Conservation (phyloP, 768 basidiomycete species). For the Coprinellus micaceus region DNA sequence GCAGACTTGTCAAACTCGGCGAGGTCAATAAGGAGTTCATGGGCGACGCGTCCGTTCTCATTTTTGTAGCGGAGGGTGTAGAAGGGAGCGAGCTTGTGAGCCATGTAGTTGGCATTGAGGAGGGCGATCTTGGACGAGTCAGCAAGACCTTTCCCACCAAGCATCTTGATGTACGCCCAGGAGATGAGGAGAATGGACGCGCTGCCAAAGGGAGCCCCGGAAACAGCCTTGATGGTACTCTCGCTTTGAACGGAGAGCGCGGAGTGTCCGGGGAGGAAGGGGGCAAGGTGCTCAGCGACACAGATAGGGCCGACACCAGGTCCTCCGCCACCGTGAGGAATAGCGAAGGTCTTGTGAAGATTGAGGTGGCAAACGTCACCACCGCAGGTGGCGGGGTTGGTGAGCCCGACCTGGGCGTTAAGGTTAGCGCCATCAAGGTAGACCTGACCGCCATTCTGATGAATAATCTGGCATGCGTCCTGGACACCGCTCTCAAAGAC, state of each 20-base stretch:
- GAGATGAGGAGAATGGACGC: conserved; percentile 95
- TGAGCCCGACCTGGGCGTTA: conserved; percentile 90
- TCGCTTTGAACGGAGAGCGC: conserved; percentile 59
- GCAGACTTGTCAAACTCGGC: conserved; percentile 91
- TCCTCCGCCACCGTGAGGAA: conserved; percentile 96
- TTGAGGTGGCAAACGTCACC: conserved; percentile 99
- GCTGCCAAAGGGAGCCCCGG: conserved; percentile 91
- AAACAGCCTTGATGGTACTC: conserved; percentile 81
- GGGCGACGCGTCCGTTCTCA: conserved; percentile 86
- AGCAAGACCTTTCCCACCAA: conserved; percentile 88
- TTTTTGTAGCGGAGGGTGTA: conserved; percentile 91
- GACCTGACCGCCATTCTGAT: conserved; percentile 93
- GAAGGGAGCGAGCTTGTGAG: conserved; percentile 75
- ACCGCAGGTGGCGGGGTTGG: conserved; percentile 91
- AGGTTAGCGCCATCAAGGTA: conserved; percentile 97
- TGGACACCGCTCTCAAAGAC: conserved; percentile 93
- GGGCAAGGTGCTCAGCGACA: conserved; percentile 86
- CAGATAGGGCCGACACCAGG: conserved; percentile 98
- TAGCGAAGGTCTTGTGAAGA: conserved; percentile 96
- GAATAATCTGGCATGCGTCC: conserved; percentile 87
- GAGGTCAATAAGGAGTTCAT: conserved; percentile 92
- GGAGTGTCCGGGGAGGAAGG: conserved; percentile 92
- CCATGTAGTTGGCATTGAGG: conserved; percentile 97
- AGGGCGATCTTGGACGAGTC: conserved; percentile 85
- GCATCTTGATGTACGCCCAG: conserved; percentile 99